A percentile compares a stretch with the other conserved stretches of the same genome.
phyloP scores from a whole-genome alignment of 2,329 filamentous ascomycete genomes.

The Aureobasidium musti region DNA sequence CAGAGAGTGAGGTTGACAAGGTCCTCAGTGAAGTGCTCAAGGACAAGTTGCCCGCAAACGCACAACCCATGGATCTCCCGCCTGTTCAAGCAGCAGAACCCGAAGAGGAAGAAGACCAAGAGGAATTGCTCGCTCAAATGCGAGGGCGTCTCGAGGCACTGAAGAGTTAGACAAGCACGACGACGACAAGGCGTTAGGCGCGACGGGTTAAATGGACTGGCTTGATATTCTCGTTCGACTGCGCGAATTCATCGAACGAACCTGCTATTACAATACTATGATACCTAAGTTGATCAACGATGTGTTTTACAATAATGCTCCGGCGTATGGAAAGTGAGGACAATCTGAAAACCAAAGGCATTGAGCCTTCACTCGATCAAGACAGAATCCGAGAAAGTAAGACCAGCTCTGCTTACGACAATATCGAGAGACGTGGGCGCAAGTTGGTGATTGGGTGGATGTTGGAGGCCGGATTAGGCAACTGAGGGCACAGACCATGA shows the following conservation, averaged over 20 bases:
- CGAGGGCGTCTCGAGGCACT: constrained; percentile 84
- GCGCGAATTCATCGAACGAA: not conserved
- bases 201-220: not conserved
- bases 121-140: constrained; percentile 94
- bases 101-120: constrained; percentile 80
- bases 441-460: no score
- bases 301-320: not conserved
- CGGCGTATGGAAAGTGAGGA: not conserved
- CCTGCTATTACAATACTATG: constrained; percentile 7
- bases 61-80: constrained; percentile 53
- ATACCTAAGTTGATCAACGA: not conserved
- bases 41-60: constrained; percentile 69
- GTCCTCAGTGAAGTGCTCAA: constrained; percentile 88
- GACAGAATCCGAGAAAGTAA: not conserved
- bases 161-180: constrained; percentile 65
- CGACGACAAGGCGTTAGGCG: constrained; percentile 19
- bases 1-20: constrained; percentile 84
- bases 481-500: not conserved
- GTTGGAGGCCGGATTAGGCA: not conserved
- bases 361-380: not conserved
- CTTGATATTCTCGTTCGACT: constrained; percentile 9
- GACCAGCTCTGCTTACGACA: not conserved
- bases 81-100: constrained; percentile 57
- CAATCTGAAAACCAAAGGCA: not conserved
- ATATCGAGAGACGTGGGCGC: not conserved